Base-by-base conservation (phyloP, 306 rosid species). In the Ceratonia siliqua region DNA sequence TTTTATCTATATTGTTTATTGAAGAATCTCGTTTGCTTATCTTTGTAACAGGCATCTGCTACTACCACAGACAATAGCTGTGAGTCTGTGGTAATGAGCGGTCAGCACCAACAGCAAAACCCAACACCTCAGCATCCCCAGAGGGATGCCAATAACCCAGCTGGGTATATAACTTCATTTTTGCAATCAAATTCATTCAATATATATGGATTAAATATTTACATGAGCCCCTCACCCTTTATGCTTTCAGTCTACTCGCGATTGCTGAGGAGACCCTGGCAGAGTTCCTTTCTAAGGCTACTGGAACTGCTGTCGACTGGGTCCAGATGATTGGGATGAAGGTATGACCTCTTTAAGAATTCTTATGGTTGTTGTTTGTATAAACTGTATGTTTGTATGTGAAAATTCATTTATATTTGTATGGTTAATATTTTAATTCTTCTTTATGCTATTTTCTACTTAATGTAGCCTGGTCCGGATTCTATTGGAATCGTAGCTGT, bases 221-320 rank as follows among this genome's bases (percentile, higher is more conserved):
- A 48, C 48, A 18, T 0, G 21, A 67, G 52, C 39, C 18, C 20
- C 49, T 69, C 58, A 73, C 46, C 38, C 54, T 55, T 27, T 61
- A 22, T 56, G 9, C 12, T 14, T 12, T 9, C 76, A 92, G 97
- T 82, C 97, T 92, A 82, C 87, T 89, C 27, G 86, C 96, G 9
- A 77, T 92, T 48, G 97, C 97, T 10, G 96, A 92, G 86, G 96
- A 89, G 96, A 85, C 97, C 90, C 78, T 88, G 87, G 96, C 96
- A 77, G 97, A 86, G 93, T 92, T 92, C 89, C 93, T 89, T 74
- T 88, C 97, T 28, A 92, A 92, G 90, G 97, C 97, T 76, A 92
- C 97, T 70, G 96, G 97, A 83, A 92, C 97, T 79, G 97, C 97
- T 86, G 93, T 92, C 83, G 89, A 92, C 92, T 92, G 97, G 97